Base-by-base conservation (phyloP, 306 rosid species). In the Casuarina equisetifolia region DNA sequence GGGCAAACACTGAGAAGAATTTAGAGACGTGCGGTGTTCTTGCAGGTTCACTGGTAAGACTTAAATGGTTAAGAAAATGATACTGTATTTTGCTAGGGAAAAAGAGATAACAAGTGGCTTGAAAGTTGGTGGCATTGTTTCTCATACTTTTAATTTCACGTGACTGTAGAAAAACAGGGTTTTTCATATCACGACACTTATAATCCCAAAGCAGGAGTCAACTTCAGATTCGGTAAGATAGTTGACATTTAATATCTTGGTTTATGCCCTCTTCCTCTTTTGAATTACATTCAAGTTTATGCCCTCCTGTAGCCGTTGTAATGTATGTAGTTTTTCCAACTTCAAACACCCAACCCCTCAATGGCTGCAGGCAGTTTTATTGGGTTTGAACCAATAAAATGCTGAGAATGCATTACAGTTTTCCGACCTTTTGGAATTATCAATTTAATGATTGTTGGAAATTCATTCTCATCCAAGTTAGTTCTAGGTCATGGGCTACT, bases 201-300 rank as follows among this genome's bases (percentile, higher is more conserved):
- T 96, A 75, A 86, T 96, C 70, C 99, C 99, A 51, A 96, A 96
- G 96, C 99, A 92, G 82, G 99, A 96, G 76, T 89, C 99, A 40
- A 96, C 98, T 61, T 88, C 99, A 74, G 99, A 96, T 88, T 90
- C 96, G 82, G 99, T 96, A 89, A 87, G 97, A 83, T 69, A 49
- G 72, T 70, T 54, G 5, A 69, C 77, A 51, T 1, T 8, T 67
- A 42, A 42, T 68, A 68, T 80, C 76, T 74, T 73, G 39, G 52
- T 49, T 75, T 74, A 53, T 77, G 70, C 49, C 48, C 11, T 62
- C n/a, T 66, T 35, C 42, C 9, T 8, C 42, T 42, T 3, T 67
- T 6, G 42, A 42, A 35, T 42, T 39, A 43, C 63, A 68, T 80
- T 77, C 71, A 74, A 52, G 53, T 68, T 74, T 75, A 48, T 79